These are phyloP conservation scores for Clarireedia hainanense DNA, from an alignment of 2,329 filamentous ascomycete genomes.

Conservation along the genomic window DNA sequence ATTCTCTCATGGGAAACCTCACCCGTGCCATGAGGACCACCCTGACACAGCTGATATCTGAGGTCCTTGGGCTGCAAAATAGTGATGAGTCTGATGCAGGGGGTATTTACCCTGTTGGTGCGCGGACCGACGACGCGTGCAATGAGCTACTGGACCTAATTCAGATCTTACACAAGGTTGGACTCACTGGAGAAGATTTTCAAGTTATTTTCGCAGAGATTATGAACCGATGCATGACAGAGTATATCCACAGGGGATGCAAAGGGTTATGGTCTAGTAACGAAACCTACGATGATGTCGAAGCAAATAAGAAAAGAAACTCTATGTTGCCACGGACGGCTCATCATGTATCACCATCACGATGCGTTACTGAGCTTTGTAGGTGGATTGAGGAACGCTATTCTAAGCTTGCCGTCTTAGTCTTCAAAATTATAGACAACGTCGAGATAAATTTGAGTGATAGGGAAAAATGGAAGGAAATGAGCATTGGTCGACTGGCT, in stretches of 20 bases:
- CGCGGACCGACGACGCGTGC: constrained; percentile 33
- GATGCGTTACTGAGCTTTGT: constrained; percentile 51
- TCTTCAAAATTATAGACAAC: constrained; percentile 37
- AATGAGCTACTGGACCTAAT: constrained; percentile 48
- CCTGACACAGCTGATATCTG: constrained; percentile 41
- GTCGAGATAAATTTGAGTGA: constrained; percentile 42
- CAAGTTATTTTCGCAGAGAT: constrained; percentile 65
- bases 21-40: constrained; percentile 46
- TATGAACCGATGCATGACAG: constrained; percentile 57
- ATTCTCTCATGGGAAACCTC: constrained; percentile 49
- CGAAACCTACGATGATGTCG: neutral
- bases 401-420: constrained; percentile 54
- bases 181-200: constrained; percentile 60
- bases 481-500: constrained; percentile 60
- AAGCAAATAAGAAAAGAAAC: constrained; percentile 6
- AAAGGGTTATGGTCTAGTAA: constrained; percentile 48
- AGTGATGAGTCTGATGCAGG: neutral
- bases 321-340: constrained; percentile 26
- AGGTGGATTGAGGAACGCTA: constrained; percentile 64
- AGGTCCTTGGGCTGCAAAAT: constrained; percentile 32
- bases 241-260: constrained; percentile 54
- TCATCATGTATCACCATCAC: constrained; percentile 36
- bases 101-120: neutral
- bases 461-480: constrained; percentile 62
- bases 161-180: constrained; percentile 53